Evolutionary conservation across 106 monocot species (phyloP).

Genomic region (Allium sativum): DNA sequence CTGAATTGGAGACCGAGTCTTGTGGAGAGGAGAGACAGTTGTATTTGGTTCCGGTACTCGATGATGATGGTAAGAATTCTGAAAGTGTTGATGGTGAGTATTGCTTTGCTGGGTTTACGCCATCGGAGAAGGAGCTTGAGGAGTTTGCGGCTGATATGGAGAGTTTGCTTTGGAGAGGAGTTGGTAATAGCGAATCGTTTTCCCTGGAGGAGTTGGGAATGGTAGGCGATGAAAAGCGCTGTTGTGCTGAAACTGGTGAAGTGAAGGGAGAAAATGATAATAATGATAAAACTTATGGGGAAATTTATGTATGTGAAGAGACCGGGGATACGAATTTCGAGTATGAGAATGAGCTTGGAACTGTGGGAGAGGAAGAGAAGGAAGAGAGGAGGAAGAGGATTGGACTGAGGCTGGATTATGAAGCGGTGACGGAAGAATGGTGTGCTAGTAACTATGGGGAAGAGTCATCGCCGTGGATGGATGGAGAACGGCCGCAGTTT

Average conservation of each 20-base stretch:
- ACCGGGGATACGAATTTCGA: constrained; percentile 50
- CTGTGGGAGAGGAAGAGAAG: neutral
- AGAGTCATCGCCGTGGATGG: constrained; percentile 54
- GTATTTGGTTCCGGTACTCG: constrained; percentile 65
- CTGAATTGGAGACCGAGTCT: constrained; percentile 39
- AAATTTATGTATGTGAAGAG: constrained; percentile 20
- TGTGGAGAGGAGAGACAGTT: constrained; percentile 52
- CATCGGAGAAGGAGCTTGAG: constrained; percentile 46
- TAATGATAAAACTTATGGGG: constrained; percentile 9
- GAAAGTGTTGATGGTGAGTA: neutral
- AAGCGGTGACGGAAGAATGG: constrained; percentile 59
- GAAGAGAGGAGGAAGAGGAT: constrained; percentile 4
- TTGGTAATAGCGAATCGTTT: constrained; percentile 40
- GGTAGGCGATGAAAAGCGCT: neutral
- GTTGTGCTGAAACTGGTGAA: neutral
- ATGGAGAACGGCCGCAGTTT: constrained; percentile 54
- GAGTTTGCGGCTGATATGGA: constrained; percentile 91
- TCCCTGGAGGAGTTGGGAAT: constrained; percentile 53
- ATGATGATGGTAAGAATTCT: constrained; percentile 20
- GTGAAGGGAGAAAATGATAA: constrained; percentile 16
- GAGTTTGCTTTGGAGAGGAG: constrained; percentile 30
- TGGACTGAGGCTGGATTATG: constrained; percentile 40
- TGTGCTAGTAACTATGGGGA: constrained; percentile 2
- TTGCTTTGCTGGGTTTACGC: constrained; percentile 17
- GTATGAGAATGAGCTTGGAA: neutral